Evolutionary conservation across 495 filamentous ascomycete genomes (phyloP).

Genomic region (Melanomma pulvis-pyrius): DNA sequence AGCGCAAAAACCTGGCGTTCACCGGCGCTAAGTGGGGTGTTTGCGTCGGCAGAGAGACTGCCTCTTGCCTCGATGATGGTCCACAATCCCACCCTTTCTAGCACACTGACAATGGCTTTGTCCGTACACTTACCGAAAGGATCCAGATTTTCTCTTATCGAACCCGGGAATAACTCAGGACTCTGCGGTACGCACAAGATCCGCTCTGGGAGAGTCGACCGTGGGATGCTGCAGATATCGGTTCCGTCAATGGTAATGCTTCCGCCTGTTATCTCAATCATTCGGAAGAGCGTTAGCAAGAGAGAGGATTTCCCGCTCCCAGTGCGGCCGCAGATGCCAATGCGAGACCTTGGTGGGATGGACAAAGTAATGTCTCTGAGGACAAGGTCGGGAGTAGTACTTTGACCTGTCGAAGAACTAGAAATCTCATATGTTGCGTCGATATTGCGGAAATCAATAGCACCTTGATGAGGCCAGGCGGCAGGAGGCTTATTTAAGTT

Average conservation of each 20-base stretch:
- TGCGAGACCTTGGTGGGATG: constrained; percentile 57
- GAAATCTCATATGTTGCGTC: constrained; percentile 4
- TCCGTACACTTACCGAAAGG: constrained; percentile 28
- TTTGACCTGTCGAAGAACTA: too few relatives aligned
- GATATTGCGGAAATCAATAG: constrained; percentile 50
- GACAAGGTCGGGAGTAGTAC: constrained; percentile 33
- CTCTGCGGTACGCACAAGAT: constrained; percentile 2
- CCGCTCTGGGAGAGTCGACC: constrained; percentile 13
- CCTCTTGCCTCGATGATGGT: constrained; percentile 48
- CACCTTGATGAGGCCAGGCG: constrained; percentile 55
- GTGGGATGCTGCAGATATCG: constrained; percentile 54
- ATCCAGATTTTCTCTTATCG: constrained; percentile 6
- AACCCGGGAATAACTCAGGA: background rate
- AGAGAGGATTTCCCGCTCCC: constrained; percentile 55
- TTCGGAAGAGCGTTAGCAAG: constrained; percentile 55
- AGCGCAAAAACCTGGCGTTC: constrained; percentile 67
- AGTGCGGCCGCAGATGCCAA: constrained; percentile 50
- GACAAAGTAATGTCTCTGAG: constrained; percentile 53
- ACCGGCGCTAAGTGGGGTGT: constrained; percentile 59
- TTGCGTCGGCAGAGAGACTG: too few relatives aligned
- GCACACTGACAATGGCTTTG: constrained; percentile 19
- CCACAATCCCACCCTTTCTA: constrained; percentile 32
- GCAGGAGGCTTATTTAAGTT: constrained; percentile 38
- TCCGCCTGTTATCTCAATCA: constrained; percentile 51
- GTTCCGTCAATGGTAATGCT: constrained; percentile 54